Evolutionary conservation across 2,329 filamentous ascomycete genomes (phyloP).

Genomic region (Colletotrichum sp.): DNA sequence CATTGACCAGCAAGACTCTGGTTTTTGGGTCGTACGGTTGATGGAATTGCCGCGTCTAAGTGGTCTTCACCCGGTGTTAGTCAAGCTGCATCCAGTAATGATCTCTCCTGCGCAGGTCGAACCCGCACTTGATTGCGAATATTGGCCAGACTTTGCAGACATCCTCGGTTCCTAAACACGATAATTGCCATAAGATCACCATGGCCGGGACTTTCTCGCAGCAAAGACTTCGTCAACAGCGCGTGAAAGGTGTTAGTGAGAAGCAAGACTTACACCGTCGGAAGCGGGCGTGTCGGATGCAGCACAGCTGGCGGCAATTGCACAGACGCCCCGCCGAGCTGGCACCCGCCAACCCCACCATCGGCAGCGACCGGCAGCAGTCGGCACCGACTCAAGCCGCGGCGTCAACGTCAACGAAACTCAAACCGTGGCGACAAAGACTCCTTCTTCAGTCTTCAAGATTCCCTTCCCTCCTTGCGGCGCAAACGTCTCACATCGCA

Average conservation of each 20-base stretch:
- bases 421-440: neutral
- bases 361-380: neutral
- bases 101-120: neutral
- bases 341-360: neutral
- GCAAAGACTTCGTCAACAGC: neutral
- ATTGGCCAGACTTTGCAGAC: neutral
- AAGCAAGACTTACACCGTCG: neutral
- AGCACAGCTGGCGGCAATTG: neutral
- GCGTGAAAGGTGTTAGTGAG: neutral
- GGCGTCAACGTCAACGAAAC: neutral
- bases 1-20: no score
- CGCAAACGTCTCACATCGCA: neutral
- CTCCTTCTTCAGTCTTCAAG: neutral
- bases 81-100: neutral
- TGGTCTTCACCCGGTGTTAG: neutral
- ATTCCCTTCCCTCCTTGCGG: neutral
- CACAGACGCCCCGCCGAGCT: neutral
- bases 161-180: neutral
- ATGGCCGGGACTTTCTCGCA: neutral
- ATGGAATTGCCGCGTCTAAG: neutral
- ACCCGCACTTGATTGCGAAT: neutral
- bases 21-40: no score
- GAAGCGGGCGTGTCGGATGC: neutral
- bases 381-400: neutral
- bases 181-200: neutral